Evolutionary conservation across 192 early-diverging fungal genomes (phyloP).

Genomic region (Globomyces pollinis-pini): DNA sequence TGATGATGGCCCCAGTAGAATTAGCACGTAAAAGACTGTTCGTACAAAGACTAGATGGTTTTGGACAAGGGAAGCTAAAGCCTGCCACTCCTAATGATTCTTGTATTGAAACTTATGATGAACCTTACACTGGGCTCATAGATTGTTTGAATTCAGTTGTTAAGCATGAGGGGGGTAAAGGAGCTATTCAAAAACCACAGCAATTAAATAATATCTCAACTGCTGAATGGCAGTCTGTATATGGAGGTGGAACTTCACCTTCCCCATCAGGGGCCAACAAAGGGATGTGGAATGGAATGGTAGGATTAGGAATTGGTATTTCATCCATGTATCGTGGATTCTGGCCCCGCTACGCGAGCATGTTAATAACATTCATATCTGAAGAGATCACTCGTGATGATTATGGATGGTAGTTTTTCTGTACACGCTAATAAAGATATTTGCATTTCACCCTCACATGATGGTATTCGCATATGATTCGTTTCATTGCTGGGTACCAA

Average conservation of each 20-base stretch:
- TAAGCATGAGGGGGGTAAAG: constrained; percentile 30
- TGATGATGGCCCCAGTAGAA: constrained; percentile 78
- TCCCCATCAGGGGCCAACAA: too few relatives aligned
- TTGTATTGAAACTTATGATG: constrained; percentile 22
- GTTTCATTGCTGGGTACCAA: not conserved
- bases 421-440: not conserved
- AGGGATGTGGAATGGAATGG: constrained; percentile 3
- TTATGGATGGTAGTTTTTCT: too few relatives aligned
- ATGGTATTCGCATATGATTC: not conserved
- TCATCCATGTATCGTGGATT: constrained; percentile 40
- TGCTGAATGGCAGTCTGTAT: constrained; percentile 20
- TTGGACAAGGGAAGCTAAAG: not conserved
- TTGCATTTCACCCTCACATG: not conserved
- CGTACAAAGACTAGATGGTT: constrained; percentile 47
- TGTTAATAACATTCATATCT: not conserved
- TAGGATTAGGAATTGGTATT: constrained; percentile 29
- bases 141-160: constrained; percentile 28
- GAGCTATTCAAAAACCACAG: not conserved
- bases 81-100: constrained; percentile 14
- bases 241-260: constrained; percentile 19
- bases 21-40: constrained; percentile 78
- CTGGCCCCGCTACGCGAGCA: constrained; percentile 35
- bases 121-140: constrained; percentile 32
- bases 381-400: constrained; percentile 7
- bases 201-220: constrained; percentile 5